These are phyloP conservation scores for bread wheat (Triticum aestivum) DNA, from an alignment of 176 grass and related monocot genomes.

Conservation along the genomic window DNA sequence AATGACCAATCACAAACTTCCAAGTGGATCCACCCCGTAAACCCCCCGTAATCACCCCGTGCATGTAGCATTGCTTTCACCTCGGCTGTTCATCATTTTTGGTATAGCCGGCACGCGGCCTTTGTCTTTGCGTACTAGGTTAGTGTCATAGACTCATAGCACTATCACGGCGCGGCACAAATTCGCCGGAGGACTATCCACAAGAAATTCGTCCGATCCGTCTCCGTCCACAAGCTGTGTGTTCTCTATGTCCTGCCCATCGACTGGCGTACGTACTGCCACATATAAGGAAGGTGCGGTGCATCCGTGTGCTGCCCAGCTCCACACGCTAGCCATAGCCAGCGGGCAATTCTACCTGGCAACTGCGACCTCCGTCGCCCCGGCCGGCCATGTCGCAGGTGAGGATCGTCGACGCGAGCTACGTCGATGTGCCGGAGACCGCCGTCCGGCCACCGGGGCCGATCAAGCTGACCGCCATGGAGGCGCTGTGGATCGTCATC, in stretches of 20 bases:
- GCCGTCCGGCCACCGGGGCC: neutral
- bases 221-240: neutral
- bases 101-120: no score
- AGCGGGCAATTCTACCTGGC: neutral
- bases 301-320: neutral
- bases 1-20: no score
- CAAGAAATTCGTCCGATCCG: neutral
- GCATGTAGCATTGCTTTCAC: no score
- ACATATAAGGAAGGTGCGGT: no score
- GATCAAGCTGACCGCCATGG: slow-evolving; percentile 35
- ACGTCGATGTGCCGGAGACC: neutral
- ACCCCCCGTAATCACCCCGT: no score
- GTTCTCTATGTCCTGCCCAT: neutral
- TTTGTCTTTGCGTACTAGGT: no score
- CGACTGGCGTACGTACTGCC: no score
- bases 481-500: neutral
- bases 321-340: neutral
- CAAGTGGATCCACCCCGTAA: no score
- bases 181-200: neutral
- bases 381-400: neutral
- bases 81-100: no score
- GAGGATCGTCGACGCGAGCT: slow-evolving; percentile 6
- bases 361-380: neutral
- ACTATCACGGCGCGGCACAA: neutral
- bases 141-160: neutral